These are phyloP conservation scores for Alternaria atra DNA, from an alignment of 2,329 filamentous ascomycete species.

Conservation along the genomic window DNA sequence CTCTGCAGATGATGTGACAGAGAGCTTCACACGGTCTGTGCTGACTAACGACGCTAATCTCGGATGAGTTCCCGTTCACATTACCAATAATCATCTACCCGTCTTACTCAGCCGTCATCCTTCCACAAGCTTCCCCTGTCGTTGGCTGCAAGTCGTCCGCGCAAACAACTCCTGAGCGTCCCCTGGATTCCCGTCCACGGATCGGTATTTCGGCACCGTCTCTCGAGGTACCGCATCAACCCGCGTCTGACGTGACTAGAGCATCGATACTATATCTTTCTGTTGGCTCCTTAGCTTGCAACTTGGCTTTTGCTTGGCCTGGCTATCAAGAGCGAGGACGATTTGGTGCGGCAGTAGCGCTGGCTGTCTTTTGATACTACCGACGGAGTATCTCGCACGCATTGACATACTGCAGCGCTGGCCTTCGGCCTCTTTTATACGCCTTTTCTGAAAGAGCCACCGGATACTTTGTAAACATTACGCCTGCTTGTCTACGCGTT, in stretches of 20 bases:
- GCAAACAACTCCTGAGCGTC: slow-evolving; percentile 6
- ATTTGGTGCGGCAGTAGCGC: slow-evolving; percentile 23
- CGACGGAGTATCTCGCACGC: slow-evolving; percentile 15
- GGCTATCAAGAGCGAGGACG: slow-evolving; percentile 10
- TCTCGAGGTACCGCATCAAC: slow-evolving; percentile 5
- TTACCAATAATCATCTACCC: slow-evolving; percentile 29
- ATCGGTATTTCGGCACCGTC: slow-evolving; percentile 6
- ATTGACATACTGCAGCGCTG: slow-evolving; percentile 14
- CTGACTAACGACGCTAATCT: slow-evolving; percentile 27
- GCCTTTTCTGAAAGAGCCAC: background rate
- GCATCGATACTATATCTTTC: slow-evolving; percentile 12
- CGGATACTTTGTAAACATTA: slow-evolving; percentile 2
- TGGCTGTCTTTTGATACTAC: slow-evolving; percentile 16
- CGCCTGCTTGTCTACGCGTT: slow-evolving; percentile 7
- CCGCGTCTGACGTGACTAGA: slow-evolving; percentile 21
- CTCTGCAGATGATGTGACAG: background rate
- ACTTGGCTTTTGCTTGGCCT: slow-evolving; percentile 1
- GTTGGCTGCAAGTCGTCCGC: slow-evolving; percentile 9
- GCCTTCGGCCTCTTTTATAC: background rate
- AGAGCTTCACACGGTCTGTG: background rate
- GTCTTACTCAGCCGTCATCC: slow-evolving; percentile 31
- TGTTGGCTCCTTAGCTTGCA: slow-evolving; percentile 1
- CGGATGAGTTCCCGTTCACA: slow-evolving; percentile 8
- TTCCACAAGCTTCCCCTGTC: slow-evolving; percentile 12
- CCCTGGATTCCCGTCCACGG: background rate